Base-by-base conservation (phyloP, 2,329 filamentous ascomycete genomes). In the Xylaria sp. region DNA sequence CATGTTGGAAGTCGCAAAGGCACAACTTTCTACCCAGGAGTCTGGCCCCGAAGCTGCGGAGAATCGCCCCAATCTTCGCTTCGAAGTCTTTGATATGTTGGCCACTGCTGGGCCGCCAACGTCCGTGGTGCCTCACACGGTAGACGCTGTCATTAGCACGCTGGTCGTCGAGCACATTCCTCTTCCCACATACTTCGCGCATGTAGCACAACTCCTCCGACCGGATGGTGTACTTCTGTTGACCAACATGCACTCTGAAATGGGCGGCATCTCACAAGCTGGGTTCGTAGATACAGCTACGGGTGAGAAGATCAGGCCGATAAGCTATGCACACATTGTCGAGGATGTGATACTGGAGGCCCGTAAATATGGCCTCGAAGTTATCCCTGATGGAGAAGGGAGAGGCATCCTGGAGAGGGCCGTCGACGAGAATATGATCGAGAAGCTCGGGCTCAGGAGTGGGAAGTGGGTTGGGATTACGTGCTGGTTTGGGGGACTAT, bases 171-270 rank as follows among this genome's bases (percentile, higher is more conserved):
- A 90, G 70, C 87, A 90, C 72, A 76, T 90, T 3, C 83, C 86
- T 0, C 69, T 87, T 0, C 4, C 65, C 0, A 65, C 73, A 0
- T 84, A 80, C 69, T 89, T 90, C 72, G 53, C 66, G 2, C 79
- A 80, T 0, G 78, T 81, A 0, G 68, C 76, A 1, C 65, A 68
- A 10, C 73, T 84, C 1, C 72, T 89, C 15, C 74, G 78, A 4
- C 74, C 76, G 0, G 79, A 79, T 0, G 86, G 83, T 0, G 73
- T 81, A 48, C 74, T 87, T 4, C 75, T 89, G 9, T 68, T 90
- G n/a, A 89, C 86, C 0, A 90, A 89, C 68, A 90, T 90, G 87
- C 87, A 90, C 71, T 74, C 80, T 1, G 83, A 88, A 3, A 89
- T 90, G 86, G 87, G 86, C 1, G 64, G 65, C 13, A 77, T 81